A percentile compares a stretch with the other conserved stretches of the same genome.
Evolutionary conservation across 208 protist genomes (phyloP).

Genomic region (Wallacemonas rigidus): DNA sequence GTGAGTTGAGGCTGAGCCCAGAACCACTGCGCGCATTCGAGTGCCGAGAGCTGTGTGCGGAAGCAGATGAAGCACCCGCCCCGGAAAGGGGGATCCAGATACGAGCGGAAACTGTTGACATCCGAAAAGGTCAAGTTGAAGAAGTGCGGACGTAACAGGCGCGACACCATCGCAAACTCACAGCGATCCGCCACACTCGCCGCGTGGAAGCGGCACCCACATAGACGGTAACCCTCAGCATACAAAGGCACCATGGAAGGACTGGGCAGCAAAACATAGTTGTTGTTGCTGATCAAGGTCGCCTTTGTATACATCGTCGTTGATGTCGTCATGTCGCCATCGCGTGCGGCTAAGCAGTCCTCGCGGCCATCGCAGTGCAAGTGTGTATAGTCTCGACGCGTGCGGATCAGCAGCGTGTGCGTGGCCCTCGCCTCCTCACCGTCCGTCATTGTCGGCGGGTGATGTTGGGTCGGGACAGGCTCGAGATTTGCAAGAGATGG

Average conservation of each 20-base stretch:
- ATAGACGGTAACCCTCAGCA: not conserved
- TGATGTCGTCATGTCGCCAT: not conserved
- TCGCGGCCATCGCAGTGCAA: constrained; percentile 11
- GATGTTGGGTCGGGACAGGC: not conserved
- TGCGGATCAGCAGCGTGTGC: constrained; percentile 1
- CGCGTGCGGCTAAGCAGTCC: not conserved
- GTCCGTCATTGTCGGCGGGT: not conserved
- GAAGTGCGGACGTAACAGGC: constrained; percentile 13
- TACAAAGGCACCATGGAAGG: not conserved
- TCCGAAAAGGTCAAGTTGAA: constrained; percentile 52
- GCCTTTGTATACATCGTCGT: not conserved
- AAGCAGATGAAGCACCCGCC: constrained; percentile 71
- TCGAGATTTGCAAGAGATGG: not conserved
- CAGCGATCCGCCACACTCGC: not conserved
- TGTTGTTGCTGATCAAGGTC: not conserved
- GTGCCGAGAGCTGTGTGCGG: constrained; percentile 37
- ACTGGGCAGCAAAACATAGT: not conserved
- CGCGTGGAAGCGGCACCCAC: not conserved
- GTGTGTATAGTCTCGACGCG: constrained; percentile 2
- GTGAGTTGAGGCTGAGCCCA: constrained; percentile 25
- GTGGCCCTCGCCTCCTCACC: not conserved
- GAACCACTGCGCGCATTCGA: constrained; percentile 60
- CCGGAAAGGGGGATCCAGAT: constrained; percentile 37
- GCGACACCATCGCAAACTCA: constrained; percentile 12
- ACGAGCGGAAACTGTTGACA: constrained; percentile 39